These are phyloP conservation scores for Eucalyptus pauciflora DNA, from an alignment of 345 rosid species.

Conservation along the genomic window DNA sequence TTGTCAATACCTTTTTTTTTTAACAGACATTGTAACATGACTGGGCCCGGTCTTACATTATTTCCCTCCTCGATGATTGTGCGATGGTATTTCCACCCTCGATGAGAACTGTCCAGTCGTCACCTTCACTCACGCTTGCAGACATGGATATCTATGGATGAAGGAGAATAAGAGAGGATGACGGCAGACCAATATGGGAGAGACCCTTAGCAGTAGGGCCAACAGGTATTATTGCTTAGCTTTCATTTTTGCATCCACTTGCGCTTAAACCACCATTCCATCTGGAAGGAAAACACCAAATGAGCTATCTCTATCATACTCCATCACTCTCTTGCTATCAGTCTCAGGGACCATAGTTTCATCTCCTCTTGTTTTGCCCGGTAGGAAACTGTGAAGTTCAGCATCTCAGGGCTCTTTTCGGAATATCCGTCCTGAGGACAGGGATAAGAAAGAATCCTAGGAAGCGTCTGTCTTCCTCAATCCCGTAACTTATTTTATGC, in stretches of 20 bases:
- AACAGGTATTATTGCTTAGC: not conserved
- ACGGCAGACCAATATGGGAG: not conserved
- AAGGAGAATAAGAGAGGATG: not conserved
- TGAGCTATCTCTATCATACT: not conserved
- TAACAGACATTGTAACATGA: not conserved
- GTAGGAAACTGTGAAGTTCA: not conserved
- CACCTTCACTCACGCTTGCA: not conserved
- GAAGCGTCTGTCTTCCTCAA: not conserved
- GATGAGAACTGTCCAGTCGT: not conserved
- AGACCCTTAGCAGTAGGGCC: not conserved
- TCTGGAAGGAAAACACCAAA: not conserved
- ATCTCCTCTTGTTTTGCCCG: not conserved
- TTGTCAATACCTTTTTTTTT: not conserved
- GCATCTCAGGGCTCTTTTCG: not conserved
- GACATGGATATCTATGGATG: accelerated
- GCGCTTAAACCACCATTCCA: not conserved
- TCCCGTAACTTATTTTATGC: not conserved
- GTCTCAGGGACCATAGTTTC: not conserved
- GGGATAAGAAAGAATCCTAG: not conserved
- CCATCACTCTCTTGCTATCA: not conserved
- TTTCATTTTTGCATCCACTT: not conserved
- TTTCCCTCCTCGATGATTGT: not conserved
- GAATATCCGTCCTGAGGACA: not conserved
- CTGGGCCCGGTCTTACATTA: not conserved
- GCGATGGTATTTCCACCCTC: not conserved